These are phyloP conservation scores for Rusavskia elegans DNA, from an alignment of 495 filamentous ascomycete species.

Conservation along the genomic window DNA sequence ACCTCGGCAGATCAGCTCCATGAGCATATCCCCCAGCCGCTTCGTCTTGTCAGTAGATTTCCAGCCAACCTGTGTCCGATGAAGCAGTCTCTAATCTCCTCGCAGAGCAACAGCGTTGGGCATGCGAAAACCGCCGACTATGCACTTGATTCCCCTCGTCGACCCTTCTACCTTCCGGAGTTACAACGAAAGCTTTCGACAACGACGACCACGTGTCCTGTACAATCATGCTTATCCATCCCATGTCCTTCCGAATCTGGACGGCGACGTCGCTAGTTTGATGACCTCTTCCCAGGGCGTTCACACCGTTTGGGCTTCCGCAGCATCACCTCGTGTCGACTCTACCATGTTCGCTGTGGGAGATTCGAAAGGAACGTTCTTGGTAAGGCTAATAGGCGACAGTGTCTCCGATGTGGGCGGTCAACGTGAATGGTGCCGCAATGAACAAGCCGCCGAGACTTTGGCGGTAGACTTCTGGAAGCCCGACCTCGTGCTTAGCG, in stretches of 20 bases:
- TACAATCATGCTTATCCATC: background rate
- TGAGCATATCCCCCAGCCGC: background rate
- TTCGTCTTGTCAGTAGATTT: background rate
- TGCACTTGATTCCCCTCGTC: background rate
- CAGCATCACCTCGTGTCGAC: background rate
- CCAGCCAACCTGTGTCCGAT: background rate
- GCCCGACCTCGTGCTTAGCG: constrained; percentile 1
- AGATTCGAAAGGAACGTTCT: background rate
- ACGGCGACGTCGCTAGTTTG: background rate
- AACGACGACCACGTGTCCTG: background rate
- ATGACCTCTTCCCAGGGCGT: background rate
- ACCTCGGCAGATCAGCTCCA: background rate
- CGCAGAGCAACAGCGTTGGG: background rate
- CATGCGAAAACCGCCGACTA: background rate
- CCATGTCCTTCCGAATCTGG: background rate
- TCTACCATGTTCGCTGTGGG: constrained; percentile 4
- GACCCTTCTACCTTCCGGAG: background rate
- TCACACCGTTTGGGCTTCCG: constrained; percentile 3
- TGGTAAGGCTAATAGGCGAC: background rate
- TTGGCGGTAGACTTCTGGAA: constrained; percentile 7
- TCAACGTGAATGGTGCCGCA: background rate
- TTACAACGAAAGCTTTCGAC: background rate
- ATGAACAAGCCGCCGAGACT: background rate
- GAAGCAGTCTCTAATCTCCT: background rate
- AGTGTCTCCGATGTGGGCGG: background rate